Evolutionary conservation across 306 rosid genomes (phyloP), one percentile per base, ranked within the genome.

Genomic region (Urtica urens): DNA sequence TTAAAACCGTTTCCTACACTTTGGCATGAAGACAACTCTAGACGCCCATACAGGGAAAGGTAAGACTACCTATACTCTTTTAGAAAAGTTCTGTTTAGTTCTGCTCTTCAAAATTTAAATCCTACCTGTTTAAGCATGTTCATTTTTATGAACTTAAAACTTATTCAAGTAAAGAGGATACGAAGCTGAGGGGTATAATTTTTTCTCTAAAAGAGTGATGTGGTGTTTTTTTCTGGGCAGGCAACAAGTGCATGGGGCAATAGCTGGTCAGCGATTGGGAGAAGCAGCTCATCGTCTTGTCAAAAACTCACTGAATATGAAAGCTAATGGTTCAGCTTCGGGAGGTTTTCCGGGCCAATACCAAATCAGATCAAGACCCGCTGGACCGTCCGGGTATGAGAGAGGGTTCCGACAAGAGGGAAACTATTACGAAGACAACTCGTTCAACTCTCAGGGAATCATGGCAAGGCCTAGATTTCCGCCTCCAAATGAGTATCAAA

Each of bases 201-300:
- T n/a, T n/a, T n/a, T n/a, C n/a, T n/a, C n/a, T n/a, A n/a, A n/a
- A 3, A 31, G 0, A 9, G 18, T 3, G 38, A 33, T 24, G 5
- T 53, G 26, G 45, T 52, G 53, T 52, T 42, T 43, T 69, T 40
- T 40, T 10, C 25, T 70, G 49, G 43, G 57, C 80, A 90, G 99
- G 82, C 78, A 72, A 35, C 85, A 71, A 53, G 75, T 78, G 60
- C 87, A 78, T 25, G 95, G 95, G 52, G 81, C 94, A 39, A 90
- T 85, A 20, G 86, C 79, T 24, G 99, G 99, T 53, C 62, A 72
- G 60, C 75, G 69, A 38, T 70, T 90, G 71, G 99, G 99, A 69
- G 95, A 79, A 65, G 99, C 93, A 30, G 99, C 99, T 38, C 95
- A 82, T 55, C 94, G 99, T 37, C 94, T 90, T 31, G 85, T 90